Evolutionary conservation across 352 stramenopile species (phyloP).

Genomic region (Pythium vanterpoolii): DNA sequence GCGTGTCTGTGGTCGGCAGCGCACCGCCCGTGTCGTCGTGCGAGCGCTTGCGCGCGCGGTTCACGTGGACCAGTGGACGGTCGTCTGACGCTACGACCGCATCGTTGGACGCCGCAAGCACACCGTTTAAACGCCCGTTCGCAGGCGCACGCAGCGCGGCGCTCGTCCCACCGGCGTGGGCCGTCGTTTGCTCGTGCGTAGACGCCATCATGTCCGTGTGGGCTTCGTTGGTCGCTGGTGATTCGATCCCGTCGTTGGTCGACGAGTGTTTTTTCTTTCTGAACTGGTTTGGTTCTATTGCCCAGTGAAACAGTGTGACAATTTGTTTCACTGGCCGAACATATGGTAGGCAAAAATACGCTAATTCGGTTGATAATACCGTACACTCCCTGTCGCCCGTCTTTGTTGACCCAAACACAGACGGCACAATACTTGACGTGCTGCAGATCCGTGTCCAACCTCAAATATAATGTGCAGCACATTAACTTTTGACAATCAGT

Average conservation of each 20-base stretch:
- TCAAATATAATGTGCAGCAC: not conserved
- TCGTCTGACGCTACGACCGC: not conserved
- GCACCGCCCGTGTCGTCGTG: not conserved
- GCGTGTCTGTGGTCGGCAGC: not conserved
- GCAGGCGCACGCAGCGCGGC: not conserved
- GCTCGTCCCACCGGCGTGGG: not conserved
- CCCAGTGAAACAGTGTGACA: too few species aligned
- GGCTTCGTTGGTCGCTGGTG: not conserved
- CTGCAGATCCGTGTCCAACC: not conserved
- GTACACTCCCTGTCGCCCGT: too few species aligned
- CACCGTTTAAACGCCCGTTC: not conserved
- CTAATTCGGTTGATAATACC: not conserved
- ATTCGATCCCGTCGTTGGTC: not conserved
- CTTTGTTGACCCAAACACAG: too few species aligned
- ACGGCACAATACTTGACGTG: not conserved
- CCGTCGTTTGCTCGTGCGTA: slow-evolving; percentile 1
- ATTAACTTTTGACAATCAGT: not conserved
- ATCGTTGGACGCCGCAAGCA: not conserved
- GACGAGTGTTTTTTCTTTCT: not conserved
- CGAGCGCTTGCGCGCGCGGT: slow-evolving; percentile 3
- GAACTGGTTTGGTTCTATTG: not conserved
- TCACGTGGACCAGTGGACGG: not conserved
- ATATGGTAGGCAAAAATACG: not conserved
- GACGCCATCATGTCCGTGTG: not conserved
- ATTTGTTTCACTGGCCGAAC: slow-evolving; percentile 3